phyloP scores from a whole-genome alignment of 1,284 basidiomycete genomes.

The Sutorius eximius region DNA sequence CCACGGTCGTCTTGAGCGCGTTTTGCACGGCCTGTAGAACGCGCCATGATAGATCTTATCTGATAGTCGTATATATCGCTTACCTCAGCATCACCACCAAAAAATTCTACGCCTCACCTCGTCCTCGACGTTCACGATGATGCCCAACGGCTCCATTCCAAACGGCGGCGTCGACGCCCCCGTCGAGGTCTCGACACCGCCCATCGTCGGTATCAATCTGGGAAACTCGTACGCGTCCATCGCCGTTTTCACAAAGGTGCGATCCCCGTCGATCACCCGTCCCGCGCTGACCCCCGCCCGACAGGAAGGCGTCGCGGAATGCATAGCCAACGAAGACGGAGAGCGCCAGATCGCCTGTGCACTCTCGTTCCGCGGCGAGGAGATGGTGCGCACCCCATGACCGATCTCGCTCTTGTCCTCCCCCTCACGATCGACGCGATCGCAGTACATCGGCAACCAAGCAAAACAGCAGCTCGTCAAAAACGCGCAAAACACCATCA shows the following conservation, averaged over 20 bases:
- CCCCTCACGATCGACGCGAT: conserved; percentile 14
- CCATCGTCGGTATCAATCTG: conserved; percentile 93
- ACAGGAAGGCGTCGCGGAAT: conserved; percentile 86
- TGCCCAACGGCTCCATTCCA: conserved; percentile 25
- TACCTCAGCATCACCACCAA: conserved; percentile 14
- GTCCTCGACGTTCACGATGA: conserved; percentile 16
- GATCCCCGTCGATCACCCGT: neutral
- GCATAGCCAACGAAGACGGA: conserved; percentile 98
- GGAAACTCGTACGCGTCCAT: conserved; percentile 96
- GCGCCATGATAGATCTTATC: conserved; percentile 20
- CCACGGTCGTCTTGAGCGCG: neutral
- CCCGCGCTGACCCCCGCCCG: neutral
- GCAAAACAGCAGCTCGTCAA: conserved; percentile 95
- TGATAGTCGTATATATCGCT: conserved; percentile 7
- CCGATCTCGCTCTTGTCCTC: neutral
- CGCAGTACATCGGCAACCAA: conserved; percentile 93
- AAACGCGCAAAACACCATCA: conserved; percentile 93
- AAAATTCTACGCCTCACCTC: neutral
- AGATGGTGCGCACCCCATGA: conserved; percentile 60
- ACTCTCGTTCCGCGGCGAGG: conserved; percentile 88
- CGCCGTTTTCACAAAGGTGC: conserved; percentile 93
- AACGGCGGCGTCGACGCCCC: conserved; percentile 44
- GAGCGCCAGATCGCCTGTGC: conserved; percentile 97
- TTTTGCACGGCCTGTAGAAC: conserved; percentile 15
- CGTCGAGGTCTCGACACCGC: conserved; percentile 39